These are phyloP conservation scores for Rhododendron mucronatum DNA, from an alignment of 148 eudicot species.

Conservation along the genomic window DNA sequence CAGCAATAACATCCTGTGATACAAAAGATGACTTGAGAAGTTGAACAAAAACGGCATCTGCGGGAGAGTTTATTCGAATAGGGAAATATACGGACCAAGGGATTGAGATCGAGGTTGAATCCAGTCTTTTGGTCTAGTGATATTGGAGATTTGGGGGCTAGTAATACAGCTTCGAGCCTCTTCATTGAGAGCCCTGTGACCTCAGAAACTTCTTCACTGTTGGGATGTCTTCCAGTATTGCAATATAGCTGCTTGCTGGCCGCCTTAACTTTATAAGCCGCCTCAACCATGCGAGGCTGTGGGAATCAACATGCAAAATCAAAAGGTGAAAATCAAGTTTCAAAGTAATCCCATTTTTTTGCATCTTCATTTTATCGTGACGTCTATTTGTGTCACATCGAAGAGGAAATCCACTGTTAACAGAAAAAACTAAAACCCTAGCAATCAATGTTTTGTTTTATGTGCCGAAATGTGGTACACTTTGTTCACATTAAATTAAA, in stretches of 20 bases:
- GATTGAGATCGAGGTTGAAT: conserved; percentile 48
- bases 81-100: conserved; percentile 43
- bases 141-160: conserved; percentile 80
- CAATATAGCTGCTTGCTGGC: conserved; percentile 63
- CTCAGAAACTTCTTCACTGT: conserved; percentile 76
- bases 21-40: background rate
- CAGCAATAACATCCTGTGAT: conserved; percentile 54
- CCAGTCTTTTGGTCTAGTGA: conserved; percentile 90
- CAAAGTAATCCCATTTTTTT: background rate
- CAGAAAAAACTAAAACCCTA: background rate
- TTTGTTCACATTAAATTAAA: background rate
- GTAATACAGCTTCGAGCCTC: conserved; percentile 60
- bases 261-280: conserved; percentile 71
- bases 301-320: background rate
- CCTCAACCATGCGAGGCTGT: conserved; percentile 87
- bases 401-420: background rate
- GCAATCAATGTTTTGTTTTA: background rate
- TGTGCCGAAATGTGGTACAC: background rate
- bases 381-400: background rate
- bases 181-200: conserved; percentile 92
- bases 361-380: background rate
- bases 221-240: conserved; percentile 67
- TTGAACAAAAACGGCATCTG: background rate
- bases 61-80: background rate
- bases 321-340: background rate